Evolutionary conservation across 2,329 filamentous ascomycete genomes (phyloP), one percentile per base, ranked within the genome.

Genomic region (Aspergillus oerlinghausenensis): DNA sequence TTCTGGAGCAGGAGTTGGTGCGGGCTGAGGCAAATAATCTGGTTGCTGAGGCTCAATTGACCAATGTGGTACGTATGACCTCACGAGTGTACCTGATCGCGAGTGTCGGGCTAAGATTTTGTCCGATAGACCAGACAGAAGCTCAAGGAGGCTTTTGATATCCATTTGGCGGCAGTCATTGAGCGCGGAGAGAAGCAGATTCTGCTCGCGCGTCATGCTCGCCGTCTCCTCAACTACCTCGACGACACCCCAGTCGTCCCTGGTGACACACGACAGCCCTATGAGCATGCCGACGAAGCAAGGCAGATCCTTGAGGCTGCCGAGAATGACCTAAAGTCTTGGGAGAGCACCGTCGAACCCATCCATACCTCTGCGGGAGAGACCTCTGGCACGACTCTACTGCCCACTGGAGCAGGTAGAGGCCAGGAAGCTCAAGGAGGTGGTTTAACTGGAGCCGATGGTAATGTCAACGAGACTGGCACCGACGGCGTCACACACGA

Each of bases 131-230:
- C 94, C 38, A 89, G 94, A 56, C 89, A 94, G 75, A 97, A 97
- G 78, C 82, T 99, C 77, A 97, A 96, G 78, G 90, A 97, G 75
- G 90, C 94, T 25, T 97, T 93, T 71, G 90, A 92, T 63, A 75
- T 89, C 58, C 92, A 97, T 72, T 90, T 96, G 62, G 85, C 89
- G 17, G 92, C 92, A 57, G 90, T 92, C 21, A 96, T 99, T 66
- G 94, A 99, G 80, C 89, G 93, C 32, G 92, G 92, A 25, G 94
- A 97, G 80, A 97, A 97, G 79, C 94, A 99, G 73, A 89, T 93
- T 67, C 90, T 99, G 58, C 84, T 99, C 17, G 93, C 94, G 56
- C 90, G 89, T 67, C 92, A 97, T 71, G 93, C 92, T 21, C 88
- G 91, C 54, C 87, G 91, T 47, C 83, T 99, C 38, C 75, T 99